These are phyloP conservation scores for Pisolithus tinctorius DNA, from an alignment of 768 basidiomycete species.

Conservation along the genomic window DNA sequence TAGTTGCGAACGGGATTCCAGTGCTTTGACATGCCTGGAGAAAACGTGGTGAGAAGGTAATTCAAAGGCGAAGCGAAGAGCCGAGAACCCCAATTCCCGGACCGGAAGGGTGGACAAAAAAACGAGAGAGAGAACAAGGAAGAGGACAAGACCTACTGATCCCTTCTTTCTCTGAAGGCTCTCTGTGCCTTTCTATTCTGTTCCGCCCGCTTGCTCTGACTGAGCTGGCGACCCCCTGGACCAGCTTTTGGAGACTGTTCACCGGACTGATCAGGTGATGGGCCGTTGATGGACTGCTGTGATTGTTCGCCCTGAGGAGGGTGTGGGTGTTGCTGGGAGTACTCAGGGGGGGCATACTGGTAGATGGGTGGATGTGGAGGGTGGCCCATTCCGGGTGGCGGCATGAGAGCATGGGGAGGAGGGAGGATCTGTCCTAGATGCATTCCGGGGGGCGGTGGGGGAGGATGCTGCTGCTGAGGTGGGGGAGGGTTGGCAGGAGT, in stretches of 20 bases:
- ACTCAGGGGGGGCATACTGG: constrained; percentile 30
- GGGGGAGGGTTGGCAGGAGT: constrained; percentile 22
- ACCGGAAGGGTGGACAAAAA: background rate
- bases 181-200: constrained; percentile 94
- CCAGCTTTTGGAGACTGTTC: constrained; percentile 1
- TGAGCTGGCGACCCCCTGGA: constrained; percentile 48
- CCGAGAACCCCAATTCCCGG: constrained; percentile 1
- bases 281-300: constrained; percentile 23
- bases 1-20: constrained; percentile 79
- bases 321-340: constrained; percentile 21
- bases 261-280: constrained; percentile 2
- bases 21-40: constrained; percentile 74
- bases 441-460: constrained; percentile 28
- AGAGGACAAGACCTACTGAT: constrained; percentile 52
- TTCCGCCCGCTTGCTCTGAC: constrained; percentile 82
- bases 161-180: constrained; percentile 84
- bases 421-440: constrained; percentile 50
- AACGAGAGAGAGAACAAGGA: background rate
- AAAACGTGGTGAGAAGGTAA: constrained; percentile 9
- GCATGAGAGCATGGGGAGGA: constrained; percentile 49
- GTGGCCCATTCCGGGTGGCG: constrained; percentile 22
- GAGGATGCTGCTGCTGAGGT: constrained; percentile 26
- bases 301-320: constrained; percentile 18
- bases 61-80: background rate
- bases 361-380: constrained; percentile 24